Conservation (phyloP, 768 basidiomycete genomes). For the Phaeolepiota aurea region DNA sequence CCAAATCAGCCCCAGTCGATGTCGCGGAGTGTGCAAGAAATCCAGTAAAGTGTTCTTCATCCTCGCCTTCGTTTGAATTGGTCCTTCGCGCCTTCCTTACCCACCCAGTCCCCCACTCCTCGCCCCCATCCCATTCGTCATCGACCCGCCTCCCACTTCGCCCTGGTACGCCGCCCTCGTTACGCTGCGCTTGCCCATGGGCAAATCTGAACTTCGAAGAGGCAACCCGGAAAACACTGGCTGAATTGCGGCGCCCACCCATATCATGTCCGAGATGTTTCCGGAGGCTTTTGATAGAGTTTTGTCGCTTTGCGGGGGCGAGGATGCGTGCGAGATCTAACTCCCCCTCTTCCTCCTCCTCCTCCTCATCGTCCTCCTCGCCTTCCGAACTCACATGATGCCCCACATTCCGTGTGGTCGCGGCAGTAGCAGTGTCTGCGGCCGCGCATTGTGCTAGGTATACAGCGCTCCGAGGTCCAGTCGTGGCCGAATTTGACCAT, state of each 20-base stretch:
- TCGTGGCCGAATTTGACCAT: too few relatives aligned
- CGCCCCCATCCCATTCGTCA: conserved; percentile 1
- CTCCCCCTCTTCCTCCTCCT: conserved; percentile 40
- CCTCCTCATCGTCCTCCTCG: conserved; percentile 15
- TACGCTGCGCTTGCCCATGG: neutral
- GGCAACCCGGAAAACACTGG: neutral
- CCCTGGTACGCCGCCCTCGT: neutral
- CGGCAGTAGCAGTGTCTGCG: neutral
- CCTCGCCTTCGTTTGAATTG: neutral
- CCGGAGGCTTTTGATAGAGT: conserved; percentile 65
- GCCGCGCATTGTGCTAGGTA: too few relatives aligned
- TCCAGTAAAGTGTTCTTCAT: neutral
- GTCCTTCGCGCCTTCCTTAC: neutral
- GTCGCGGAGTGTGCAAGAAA: too few relatives aligned
- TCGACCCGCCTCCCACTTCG: neutral
- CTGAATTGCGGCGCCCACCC: neutral
- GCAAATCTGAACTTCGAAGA: too few relatives aligned
- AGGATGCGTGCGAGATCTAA: conserved; percentile 60
- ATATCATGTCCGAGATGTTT: conserved; percentile 35
- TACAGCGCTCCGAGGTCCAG: too few relatives aligned
- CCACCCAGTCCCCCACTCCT: neutral
- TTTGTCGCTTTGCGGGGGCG: conserved; percentile 63
- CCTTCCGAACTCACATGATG: conserved; percentile 3
- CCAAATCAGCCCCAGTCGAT: too few relatives aligned
- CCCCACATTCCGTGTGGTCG: neutral